Evolutionary conservation across 139 green algal species (phyloP), one percentile per base, ranked within the genome.

Genomic region (Nannochloris sp.): DNA sequence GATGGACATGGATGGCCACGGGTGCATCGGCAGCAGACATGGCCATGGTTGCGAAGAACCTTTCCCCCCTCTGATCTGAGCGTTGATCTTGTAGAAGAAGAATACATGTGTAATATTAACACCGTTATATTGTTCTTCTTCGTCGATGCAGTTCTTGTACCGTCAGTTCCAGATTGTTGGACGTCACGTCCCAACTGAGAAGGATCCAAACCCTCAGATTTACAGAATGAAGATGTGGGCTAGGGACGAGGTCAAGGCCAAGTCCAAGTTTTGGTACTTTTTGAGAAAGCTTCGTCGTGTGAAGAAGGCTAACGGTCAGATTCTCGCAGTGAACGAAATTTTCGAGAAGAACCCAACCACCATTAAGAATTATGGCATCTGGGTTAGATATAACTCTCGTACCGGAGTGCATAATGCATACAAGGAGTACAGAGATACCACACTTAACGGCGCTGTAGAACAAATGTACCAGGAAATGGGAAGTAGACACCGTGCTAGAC

Each of bases 251-350:
- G 88, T 96, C 36, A 78, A 82, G 48, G 94, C 92, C 62, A 95
- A 90, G 81, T 90, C 75, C 73, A 98, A 98, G 89, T 99, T 98
- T 80, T 99, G 94, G 93, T 99, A 98, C 77, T 99, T 98, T 83
- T 71, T 99, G 67, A 81, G 81, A 43, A 95, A 90, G 81, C 82
- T 98, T 49, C 74, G 86, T 24, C 87, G 89, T 73, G 94, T 99
- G 66, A 99, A 99, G 94, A 98, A 97, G 87, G 85, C 91, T 54
- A 95, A 99, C 80, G 94, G 94, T 48, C 94, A 99, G 83, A 88
- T 99, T 68, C 62, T 99, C 14, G 77, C 92, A 23, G 75, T 78
- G 71, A 98, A 95, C 72, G 94, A 99, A 88, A 99, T 99, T 72
- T 95, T 95, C 64, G 93, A 98, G 87, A 83, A 83, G 73, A 85